Conservation (phyloP, 2,329 filamentous ascomycete genomes). For the Xylariaceae sp. region DNA sequence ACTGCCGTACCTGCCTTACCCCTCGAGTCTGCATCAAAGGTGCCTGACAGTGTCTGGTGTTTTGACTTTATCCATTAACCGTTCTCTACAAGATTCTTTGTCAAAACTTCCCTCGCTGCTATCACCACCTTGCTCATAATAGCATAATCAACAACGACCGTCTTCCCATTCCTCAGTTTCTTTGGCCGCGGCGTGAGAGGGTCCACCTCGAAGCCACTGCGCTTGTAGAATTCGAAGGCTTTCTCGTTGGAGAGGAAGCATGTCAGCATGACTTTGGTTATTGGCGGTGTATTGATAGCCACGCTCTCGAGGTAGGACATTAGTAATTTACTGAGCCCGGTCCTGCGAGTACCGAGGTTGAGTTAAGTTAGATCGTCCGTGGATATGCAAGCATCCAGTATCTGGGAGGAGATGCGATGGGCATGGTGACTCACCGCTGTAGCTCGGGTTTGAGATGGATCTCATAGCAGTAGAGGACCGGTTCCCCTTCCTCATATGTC, state of each 20-base stretch:
- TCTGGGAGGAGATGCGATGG: neutral
- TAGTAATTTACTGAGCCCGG: constrained; percentile 58
- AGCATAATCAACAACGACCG: constrained; percentile 53
- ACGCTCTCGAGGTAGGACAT: constrained; percentile 53
- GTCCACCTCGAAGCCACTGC: constrained; percentile 54
- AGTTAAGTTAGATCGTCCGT: too few relatives aligned
- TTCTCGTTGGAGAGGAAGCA: constrained; percentile 61
- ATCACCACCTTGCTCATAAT: constrained; percentile 53
- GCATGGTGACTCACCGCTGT: constrained; percentile 43
- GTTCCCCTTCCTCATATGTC: constrained; percentile 61
- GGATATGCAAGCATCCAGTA: too few relatives aligned
- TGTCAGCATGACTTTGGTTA: constrained; percentile 69
- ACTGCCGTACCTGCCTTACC: too few relatives aligned
- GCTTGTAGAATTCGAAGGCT: constrained; percentile 58
- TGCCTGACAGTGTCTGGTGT: too few relatives aligned
- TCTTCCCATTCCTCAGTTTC: constrained; percentile 50
- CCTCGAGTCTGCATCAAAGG: too few relatives aligned
- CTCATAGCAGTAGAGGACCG: constrained; percentile 76
- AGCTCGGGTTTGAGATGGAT: constrained; percentile 61
- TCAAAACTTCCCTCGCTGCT: constrained; percentile 4
- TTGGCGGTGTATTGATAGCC: constrained; percentile 49
- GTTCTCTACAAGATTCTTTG: neutral
- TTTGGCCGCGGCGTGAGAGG: constrained; percentile 51
- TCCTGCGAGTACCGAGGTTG: constrained; percentile 35
- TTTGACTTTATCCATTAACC: neutral